phyloP scores from a whole-genome alignment of 345 rosid species.

The Psidium friedrichsthalianum region DNA sequence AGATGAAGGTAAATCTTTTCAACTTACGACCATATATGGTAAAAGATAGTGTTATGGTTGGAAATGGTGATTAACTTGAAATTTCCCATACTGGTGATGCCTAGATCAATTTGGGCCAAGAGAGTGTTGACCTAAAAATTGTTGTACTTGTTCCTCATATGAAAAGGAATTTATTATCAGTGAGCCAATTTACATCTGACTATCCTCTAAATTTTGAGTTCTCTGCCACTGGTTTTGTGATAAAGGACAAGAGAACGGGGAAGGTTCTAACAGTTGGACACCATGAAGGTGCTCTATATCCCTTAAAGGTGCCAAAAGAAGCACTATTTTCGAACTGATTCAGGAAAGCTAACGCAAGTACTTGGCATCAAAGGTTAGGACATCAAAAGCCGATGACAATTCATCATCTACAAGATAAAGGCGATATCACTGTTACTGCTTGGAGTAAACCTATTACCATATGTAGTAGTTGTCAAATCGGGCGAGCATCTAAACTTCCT shows the following conservation, averaged over 20 bases:
- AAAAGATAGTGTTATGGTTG: neutral
- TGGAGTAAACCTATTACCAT: neutral
- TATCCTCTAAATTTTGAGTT: neutral
- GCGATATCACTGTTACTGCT: neutral
- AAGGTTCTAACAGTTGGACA: neutral
- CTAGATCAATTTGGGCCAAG: neutral
- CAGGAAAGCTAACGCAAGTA: neutral
- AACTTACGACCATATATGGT: neutral
- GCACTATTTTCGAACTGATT: neutral
- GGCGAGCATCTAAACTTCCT: too few relatives aligned
- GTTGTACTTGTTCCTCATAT: neutral
- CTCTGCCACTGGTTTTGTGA: neutral
- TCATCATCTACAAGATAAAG: neutral
- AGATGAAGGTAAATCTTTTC: neutral
- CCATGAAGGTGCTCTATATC: neutral
- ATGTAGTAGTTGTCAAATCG: neutral
- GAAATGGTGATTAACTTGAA: neutral
- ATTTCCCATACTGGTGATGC: neutral
- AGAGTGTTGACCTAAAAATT: neutral
- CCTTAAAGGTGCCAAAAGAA: neutral
- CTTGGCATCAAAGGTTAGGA: neutral
- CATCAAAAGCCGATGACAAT: neutral
- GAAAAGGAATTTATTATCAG: neutral
- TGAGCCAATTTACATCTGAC: neutral
- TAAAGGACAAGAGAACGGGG: neutral